phyloP scores from a whole-genome alignment of 164 flowering plant genomes.

The Pachysandra terminalis region DNA sequence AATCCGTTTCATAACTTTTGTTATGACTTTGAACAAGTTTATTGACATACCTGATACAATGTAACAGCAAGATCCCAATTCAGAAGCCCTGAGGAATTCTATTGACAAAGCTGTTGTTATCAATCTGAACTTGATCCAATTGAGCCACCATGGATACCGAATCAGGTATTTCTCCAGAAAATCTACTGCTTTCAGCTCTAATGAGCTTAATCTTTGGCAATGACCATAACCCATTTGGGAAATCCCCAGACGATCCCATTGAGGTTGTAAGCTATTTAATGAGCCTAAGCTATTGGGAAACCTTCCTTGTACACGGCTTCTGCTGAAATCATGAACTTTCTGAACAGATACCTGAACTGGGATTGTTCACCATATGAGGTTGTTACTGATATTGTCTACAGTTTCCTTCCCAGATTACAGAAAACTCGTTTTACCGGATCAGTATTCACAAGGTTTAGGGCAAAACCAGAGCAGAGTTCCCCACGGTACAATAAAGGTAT shows the following conservation, averaged over 20 bases:
- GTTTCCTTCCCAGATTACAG: no score
- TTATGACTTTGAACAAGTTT: no score
- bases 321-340: constrained; percentile 62
- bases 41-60: constrained; percentile 62
- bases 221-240: no score
- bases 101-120: no score
- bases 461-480: no score
- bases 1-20: no score
- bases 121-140: constrained; percentile 75
- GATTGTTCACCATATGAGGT: constrained; percentile 86
- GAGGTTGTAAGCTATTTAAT: constrained; percentile 45
- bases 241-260: constrained; percentile 65
- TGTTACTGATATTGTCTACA: constrained; percentile 77
- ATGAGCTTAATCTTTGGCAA: constrained; percentile 67
- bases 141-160: constrained; percentile 52
- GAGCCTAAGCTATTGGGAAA: constrained; percentile 58
- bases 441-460: no score
- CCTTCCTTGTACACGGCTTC: constrained; percentile 59
- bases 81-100: constrained; percentile 60
- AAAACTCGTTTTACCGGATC: no score
- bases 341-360: constrained; percentile 69
- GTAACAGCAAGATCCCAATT: constrained; percentile 45
- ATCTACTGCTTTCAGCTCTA: constrained; percentile 75
- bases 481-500: no score
- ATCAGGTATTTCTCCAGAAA: constrained; percentile 68